Percentiles rank a stretch among this genome's conserved stretches.
Conservation (phyloP, 345 rosid species). For the Schrenkiella parvula region DNA sequence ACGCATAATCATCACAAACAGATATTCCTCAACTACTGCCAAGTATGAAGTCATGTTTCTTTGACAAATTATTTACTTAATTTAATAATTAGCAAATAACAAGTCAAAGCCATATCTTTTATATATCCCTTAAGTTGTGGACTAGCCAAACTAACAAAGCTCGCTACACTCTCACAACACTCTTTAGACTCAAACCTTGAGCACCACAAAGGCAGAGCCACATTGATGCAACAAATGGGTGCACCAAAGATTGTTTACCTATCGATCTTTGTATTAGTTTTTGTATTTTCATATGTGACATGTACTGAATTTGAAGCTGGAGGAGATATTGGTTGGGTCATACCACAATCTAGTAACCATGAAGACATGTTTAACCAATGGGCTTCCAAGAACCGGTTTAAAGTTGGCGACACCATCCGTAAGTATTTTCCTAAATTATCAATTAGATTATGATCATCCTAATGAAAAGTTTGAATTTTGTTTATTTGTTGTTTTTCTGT, state of each 20-base stretch:
- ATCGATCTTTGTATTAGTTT: neutral
- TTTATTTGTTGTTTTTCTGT: neutral
- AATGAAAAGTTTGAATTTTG: neutral
- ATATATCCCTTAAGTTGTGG: slow-evolving; percentile 12
- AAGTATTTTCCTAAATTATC: slow-evolving; percentile 7
- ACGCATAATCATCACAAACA: neutral
- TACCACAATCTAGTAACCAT: slow-evolving; percentile 45
- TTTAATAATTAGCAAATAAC: neutral
- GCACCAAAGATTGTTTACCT: neutral
- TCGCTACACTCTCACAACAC: neutral
- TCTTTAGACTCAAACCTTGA: neutral
- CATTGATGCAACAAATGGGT: neutral
- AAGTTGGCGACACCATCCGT: slow-evolving; percentile 50
- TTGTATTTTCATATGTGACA: neutral
- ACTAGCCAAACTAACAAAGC: slow-evolving; percentile 1
- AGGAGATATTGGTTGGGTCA: slow-evolving; percentile 54
- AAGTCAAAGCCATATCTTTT: neutral
- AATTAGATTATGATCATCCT: neutral
- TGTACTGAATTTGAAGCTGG: slow-evolving; percentile 49
- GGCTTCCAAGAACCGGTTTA: slow-evolving; percentile 69
- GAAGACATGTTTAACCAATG: slow-evolving; percentile 51
- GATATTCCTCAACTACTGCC: neutral
- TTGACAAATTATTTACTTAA: neutral
- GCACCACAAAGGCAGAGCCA: neutral
- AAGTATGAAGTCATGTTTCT: neutral